Base-by-base conservation (phyloP, 192 early-diverging fungal species). In the Dimargaris verticillata region DNA sequence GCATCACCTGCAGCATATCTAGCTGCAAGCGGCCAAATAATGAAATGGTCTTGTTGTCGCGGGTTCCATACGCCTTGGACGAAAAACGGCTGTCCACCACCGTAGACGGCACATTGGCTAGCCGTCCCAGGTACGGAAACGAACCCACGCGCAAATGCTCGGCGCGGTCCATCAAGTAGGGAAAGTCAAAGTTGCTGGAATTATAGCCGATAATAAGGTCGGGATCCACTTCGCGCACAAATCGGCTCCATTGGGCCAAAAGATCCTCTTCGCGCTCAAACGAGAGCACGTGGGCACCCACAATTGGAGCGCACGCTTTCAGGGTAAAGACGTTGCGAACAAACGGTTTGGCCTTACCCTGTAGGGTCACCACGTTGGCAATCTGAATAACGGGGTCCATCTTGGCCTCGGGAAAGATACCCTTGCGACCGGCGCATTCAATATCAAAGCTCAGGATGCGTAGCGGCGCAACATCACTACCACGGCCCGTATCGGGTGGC, bases 371-470 rank as follows among this genome's bases (percentile, higher is more conserved):
- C 49, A 93, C 83, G 63, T 84, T 91, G 15, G 95, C 95, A 61
- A 99, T 97, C 71, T 99, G 95, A 61, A 99, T 99, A 44, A 99
- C 88, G 0, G 93, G 89, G 64, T 99, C 95, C 3, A 80, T 63
- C 59, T 87, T 67, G 28, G 95, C 75, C 54, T 99, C 95, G 6
- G 95, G 95, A 53, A 99, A 99, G 25, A 93, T 73, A 52, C 95
- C 95, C 63, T 92, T 88, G 15, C 95, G 76, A 26, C 95, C 95
- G 28, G 91, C 88, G 59, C 95, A 99, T 72, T 99, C 95, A 61
- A 99, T 99, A 85, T 99, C 95, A 63, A 99, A 93, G 63, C 89
- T 92, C 47, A 99, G 66, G 60, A 99, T 87, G 44, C 95, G 80
- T 42, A 96, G 75, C 3, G 95, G 95, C 5, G 95, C 95, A 55